Percentiles rank a stretch among this genome's conserved stretches.
These are phyloP conservation scores for Cyclotella cryptica DNA, from an alignment of 108 stramenopile species.

Conservation along the genomic window DNA sequence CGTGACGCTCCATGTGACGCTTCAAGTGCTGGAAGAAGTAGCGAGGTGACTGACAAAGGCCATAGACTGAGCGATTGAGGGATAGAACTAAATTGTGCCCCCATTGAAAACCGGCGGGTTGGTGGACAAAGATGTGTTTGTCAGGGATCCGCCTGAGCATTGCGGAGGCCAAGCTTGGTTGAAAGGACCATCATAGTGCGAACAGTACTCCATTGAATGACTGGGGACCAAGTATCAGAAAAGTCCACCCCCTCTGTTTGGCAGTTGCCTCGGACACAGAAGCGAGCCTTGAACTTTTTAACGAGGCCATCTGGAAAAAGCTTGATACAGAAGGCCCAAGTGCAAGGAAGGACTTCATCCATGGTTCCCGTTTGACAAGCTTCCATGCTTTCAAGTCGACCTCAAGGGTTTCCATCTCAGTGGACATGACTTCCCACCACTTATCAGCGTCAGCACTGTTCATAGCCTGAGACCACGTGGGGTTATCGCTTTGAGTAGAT, in stretches of 20 bases:
- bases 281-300: conserved; percentile 58
- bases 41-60: conserved; percentile 16
- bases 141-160: conserved; percentile 21
- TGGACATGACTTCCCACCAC: background rate
- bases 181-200: no score
- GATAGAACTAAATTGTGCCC: background rate
- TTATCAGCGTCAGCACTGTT: background rate
- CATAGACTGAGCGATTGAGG: conserved; percentile 8
- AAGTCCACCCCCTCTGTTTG: background rate
- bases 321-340: background rate
- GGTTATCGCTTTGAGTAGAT: background rate
- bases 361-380: background rate
- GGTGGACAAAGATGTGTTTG: conserved; percentile 1
- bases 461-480: background rate
- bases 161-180: background rate
- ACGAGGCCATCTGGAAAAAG: conserved; percentile 42
- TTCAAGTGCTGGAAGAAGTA: conserved; percentile 51
- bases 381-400: background rate
- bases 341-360: background rate
- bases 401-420: background rate
- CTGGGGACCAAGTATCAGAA: background rate
- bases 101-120: no score
- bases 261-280: conserved; percentile 25
- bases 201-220: conserved; percentile 1
- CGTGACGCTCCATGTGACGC: conserved; percentile 29